Base-by-base conservation (phyloP, 345 rosid genomes). In the Garcia nutans region DNA sequence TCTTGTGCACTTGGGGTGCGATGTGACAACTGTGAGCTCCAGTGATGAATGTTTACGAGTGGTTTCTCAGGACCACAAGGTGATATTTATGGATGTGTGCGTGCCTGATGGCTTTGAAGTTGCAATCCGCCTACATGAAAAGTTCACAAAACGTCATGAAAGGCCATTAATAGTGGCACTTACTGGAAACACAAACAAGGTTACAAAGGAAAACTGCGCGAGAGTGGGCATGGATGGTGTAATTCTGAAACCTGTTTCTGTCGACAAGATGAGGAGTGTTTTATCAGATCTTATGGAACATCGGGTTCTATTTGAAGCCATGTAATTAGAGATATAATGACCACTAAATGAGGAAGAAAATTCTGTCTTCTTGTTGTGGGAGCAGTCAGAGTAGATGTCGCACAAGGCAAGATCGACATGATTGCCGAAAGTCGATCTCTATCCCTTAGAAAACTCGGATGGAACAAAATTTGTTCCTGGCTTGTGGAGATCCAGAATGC, bases 161-260 rank as follows among this genome's bases (percentile, higher is more conserved):
- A 80, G 93, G 83, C 98, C 99, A 1, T 82, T 93, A 13, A 85
- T 92, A 11, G 97, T 96, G 71, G 98, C 98, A 24, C 93, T 96
- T 1, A 89, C 90, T 0, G 96, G 93, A 65, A 91, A 83, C 79
- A 78, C 91, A 0, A 97, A 92, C 85, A 92, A 88, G 75, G 75
- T 80, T 15, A 91, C 86, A 0, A 92, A 87, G 82, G 99, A 92
- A 74, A 93, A 88, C 55, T 92, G 95, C 89, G 86, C 82, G 93
- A 90, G 89, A 81, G 88, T 85, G 45, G 96, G 99, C 50, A 84
- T 96, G 85, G 98, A 92, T 31, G 93, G 97, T 16, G 84, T 90
- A 22, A 70, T 92, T 68, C 78, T 84, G 74, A 96, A 92, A 74
- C 98, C 97, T 0, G 88, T 92, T 23, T 93, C 98, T 1, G 84